phyloP scores from a whole-genome alignment of 2,329 filamentous ascomycete species.

The Epichloe gansuensis region DNA sequence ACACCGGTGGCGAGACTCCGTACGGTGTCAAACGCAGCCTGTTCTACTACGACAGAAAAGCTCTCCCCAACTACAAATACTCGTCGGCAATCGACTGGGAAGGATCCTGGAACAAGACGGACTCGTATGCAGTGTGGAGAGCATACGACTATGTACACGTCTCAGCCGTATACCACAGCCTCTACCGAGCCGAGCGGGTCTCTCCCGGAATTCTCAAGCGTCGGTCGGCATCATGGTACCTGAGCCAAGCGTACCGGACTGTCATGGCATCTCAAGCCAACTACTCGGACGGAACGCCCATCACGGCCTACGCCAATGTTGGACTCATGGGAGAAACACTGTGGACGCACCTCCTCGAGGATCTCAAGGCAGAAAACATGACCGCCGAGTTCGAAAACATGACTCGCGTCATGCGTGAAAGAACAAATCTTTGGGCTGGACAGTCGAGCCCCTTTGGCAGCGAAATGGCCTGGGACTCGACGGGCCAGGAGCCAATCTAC shows the following conservation, averaged over 20 bases:
- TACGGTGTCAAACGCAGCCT: conserved; percentile 37
- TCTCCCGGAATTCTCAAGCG: conserved; percentile 28
- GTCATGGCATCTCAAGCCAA: background rate
- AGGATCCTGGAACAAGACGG: conserved; percentile 36
- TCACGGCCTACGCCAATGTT: conserved; percentile 28
- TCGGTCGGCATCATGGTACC: conserved; percentile 40
- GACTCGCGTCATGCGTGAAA: conserved; percentile 32
- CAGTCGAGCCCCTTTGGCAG: conserved; percentile 42
- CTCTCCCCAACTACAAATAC: conserved; percentile 31
- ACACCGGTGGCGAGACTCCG: background rate
- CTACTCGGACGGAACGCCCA: conserved; percentile 17
- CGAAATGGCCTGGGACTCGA: conserved; percentile 51
- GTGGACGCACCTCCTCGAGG: conserved; percentile 37
- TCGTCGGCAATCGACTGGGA: conserved; percentile 31
- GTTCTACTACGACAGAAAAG: conserved; percentile 41
- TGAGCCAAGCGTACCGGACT: conserved; percentile 40
- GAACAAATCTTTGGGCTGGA: conserved; percentile 36
- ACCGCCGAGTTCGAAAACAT: conserved; percentile 25
- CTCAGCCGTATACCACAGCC: conserved; percentile 40
- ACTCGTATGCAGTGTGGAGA: conserved; percentile 32
- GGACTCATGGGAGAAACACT: conserved; percentile 50
- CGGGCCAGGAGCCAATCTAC: conserved; percentile 48
- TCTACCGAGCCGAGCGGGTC: conserved; percentile 40
- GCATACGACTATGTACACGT: conserved; percentile 50
- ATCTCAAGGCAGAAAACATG: conserved; percentile 35